phyloP scores from a whole-genome alignment of 2,329 filamentous ascomycete genomes.

The Achaetomium macrosporum region DNA sequence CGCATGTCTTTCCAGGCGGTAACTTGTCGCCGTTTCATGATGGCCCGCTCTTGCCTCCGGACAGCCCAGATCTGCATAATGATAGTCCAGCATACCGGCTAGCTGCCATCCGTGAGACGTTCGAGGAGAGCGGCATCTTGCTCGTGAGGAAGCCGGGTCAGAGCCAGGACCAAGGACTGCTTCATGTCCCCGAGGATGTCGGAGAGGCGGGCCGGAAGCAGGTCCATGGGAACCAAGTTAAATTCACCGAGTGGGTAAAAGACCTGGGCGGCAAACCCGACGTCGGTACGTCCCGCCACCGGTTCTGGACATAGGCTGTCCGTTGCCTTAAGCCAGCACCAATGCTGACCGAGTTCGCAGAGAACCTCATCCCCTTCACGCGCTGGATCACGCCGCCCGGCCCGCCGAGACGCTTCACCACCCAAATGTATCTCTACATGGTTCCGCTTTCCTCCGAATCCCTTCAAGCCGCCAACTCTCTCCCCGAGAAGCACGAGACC shows the following conservation, averaged over 20 bases:
- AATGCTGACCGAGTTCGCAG: constrained; percentile 31
- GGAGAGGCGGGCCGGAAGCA: constrained; percentile 60
- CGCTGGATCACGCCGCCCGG: constrained; percentile 81
- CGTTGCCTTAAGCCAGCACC: background rate
- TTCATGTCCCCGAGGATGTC: constrained; percentile 55
- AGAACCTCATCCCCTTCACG: constrained; percentile 72
- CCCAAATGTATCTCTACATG: constrained; percentile 95
- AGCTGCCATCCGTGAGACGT: constrained; percentile 83
- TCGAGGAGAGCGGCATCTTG: constrained; percentile 90
- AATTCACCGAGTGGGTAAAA: constrained; percentile 61
- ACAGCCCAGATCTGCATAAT: constrained; percentile 53
- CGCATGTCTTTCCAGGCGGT: constrained; percentile 93
- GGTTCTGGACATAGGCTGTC: background rate
- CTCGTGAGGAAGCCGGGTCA: constrained; percentile 46
- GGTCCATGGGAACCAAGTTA: constrained; percentile 61
- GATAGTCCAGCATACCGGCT: constrained; percentile 72
- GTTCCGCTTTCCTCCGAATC: constrained; percentile 51
- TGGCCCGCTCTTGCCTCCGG: constrained; percentile 45
- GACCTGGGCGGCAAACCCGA: constrained; percentile 57
- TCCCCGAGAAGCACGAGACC: constrained; percentile 40
- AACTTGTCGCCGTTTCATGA: constrained; percentile 76
- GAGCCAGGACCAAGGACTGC: constrained; percentile 35
- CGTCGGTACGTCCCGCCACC: constrained; percentile 43
- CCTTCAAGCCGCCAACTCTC: constrained; percentile 19
- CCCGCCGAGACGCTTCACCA: constrained; percentile 74